phyloP scores from a whole-genome alignment of 306 rosid genomes.

The Pterocarpus macrocarpus region DNA sequence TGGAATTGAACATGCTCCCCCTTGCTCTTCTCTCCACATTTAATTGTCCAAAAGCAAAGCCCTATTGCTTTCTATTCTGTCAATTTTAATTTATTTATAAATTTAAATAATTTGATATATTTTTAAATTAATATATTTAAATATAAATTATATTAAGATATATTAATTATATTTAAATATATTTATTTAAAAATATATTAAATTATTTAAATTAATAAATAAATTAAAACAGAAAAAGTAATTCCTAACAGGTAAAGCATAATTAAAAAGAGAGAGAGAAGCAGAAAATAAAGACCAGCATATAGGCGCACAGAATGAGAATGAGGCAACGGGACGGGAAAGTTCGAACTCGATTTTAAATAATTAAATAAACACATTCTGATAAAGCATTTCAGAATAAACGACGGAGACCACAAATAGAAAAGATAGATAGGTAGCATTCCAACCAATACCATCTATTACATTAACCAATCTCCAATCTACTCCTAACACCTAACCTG shows the following conservation, averaged over 20 bases:
- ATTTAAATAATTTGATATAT: no score
- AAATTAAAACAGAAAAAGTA: no score
- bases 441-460: conserved; percentile 33
- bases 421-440: conserved; percentile 34
- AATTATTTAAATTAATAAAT: no score
- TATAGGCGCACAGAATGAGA: conserved; percentile 4
- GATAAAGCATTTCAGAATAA: conserved; percentile 47
- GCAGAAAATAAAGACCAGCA: not conserved
- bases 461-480: conserved; percentile 33
- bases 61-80: not conserved
- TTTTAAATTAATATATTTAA: no score
- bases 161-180: no score
- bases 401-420: conserved; percentile 30
- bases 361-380: conserved; percentile 34
- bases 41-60: not conserved
- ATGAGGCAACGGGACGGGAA: not conserved
- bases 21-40: not conserved
- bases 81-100: no score
- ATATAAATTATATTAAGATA: no score
- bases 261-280: not conserved
- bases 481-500: conserved; percentile 24
- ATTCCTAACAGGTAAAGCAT: not conserved
- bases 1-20: not conserved
- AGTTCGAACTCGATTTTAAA: conserved; percentile 17
- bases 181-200: no score